Evolutionary conservation across 352 stramenopile species (phyloP).

Genomic region (Phytophthora lateralis): DNA sequence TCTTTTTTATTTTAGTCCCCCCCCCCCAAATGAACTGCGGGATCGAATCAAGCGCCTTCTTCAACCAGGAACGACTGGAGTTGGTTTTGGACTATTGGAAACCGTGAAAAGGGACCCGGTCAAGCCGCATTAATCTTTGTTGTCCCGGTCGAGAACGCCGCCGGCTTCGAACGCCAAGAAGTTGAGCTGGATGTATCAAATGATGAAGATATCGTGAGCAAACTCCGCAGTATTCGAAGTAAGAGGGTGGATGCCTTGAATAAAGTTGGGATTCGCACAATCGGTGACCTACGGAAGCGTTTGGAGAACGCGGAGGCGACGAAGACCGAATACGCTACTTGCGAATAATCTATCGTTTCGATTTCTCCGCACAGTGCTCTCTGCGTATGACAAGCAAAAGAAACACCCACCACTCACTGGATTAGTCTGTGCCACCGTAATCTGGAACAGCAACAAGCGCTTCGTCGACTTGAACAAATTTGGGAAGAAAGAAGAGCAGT

Average conservation of each 20-base stretch:
- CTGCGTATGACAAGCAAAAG: neutral
- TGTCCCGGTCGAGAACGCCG: neutral
- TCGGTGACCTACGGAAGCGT: neutral
- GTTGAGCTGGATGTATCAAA: neutral
- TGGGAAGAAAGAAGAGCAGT: neutral
- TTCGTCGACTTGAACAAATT: neutral
- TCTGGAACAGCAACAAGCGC: constrained; percentile 9
- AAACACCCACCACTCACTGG: constrained; percentile 1
- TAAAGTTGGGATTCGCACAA: neutral
- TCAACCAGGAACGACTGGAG: neutral
- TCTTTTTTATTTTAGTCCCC: neutral
- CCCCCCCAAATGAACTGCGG: neutral
- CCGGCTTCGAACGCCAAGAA: neutral
- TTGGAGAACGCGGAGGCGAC: neutral
- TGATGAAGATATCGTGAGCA: neutral
- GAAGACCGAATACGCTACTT: neutral
- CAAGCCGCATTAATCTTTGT: constrained; percentile 1
- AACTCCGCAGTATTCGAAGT: neutral
- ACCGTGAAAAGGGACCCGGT: neutral
- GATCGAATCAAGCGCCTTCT: neutral
- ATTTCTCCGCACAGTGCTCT: neutral
- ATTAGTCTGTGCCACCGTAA: constrained; percentile 5
- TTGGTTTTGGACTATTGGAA: constrained; percentile 1
- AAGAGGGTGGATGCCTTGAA: neutral
- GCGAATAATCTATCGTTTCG: neutral